Evolutionary conservation across 495 filamentous ascomycete species (phyloP).

Genomic region (Lasiosphaeris hirsuta): DNA sequence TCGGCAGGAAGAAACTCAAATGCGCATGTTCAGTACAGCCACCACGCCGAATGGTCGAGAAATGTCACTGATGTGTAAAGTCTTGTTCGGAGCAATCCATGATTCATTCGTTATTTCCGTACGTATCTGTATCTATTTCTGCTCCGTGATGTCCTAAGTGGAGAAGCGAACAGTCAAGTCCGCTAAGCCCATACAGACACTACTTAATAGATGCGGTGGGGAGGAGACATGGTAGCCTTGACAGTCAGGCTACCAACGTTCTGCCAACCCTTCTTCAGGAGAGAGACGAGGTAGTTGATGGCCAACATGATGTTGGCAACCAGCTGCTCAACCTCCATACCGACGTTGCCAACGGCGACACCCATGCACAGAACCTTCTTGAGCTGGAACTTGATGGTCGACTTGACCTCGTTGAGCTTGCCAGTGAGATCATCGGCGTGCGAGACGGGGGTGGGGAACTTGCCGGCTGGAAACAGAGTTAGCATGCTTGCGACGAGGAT

Average conservation of each 20-base stretch:
- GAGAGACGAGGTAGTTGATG: slow-evolving; percentile 98
- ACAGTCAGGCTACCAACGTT: slow-evolving; percentile 98
- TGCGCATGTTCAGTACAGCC: neutral
- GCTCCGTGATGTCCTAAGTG: neutral
- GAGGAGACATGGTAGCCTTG: slow-evolving; percentile 99
- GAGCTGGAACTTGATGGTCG: slow-evolving; percentile 99
- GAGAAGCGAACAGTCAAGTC: slow-evolving; percentile 1
- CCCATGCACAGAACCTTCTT: slow-evolving; percentile 99
- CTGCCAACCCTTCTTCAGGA: slow-evolving; percentile 99
- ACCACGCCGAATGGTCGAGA: neutral
- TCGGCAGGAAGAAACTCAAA: too few relatives aligned
- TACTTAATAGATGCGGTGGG: slow-evolving; percentile 87
- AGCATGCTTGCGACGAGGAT: slow-evolving; percentile 14
- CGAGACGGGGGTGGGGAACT: slow-evolving; percentile 97
- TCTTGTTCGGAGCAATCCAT: neutral
- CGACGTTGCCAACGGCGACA: slow-evolving; percentile 97
- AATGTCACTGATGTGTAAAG: neutral
- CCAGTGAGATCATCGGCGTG: slow-evolving; percentile 86
- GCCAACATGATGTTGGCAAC: slow-evolving; percentile 92
- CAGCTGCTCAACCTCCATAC: slow-evolving; percentile 93
- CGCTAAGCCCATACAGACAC: slow-evolving; percentile 5
- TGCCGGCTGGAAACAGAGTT: slow-evolving; percentile 64
- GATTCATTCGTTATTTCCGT: slow-evolving; percentile 2
- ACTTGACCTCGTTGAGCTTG: slow-evolving; percentile 99
- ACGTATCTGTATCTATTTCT: neutral